Evolutionary conservation across 768 basidiomycete genomes (phyloP).

Genomic region (Trametes punicea): DNA sequence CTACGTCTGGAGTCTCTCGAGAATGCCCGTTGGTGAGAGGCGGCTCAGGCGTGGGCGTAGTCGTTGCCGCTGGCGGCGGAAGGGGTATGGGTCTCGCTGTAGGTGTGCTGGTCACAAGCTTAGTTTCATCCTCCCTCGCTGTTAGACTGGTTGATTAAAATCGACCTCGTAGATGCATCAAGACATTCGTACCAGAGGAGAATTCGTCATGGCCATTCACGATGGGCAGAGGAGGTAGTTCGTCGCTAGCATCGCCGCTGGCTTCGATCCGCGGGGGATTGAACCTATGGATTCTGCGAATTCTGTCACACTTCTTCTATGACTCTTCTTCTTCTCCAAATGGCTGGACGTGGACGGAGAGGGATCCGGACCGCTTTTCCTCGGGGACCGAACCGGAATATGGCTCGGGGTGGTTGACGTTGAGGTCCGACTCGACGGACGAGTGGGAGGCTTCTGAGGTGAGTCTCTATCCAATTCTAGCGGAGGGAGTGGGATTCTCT

Average conservation of each 20-base stretch:
- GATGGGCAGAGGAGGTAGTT: constrained; percentile 18
- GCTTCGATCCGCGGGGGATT: constrained; percentile 25
- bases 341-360: constrained; percentile 1
- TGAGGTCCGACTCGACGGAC: constrained; percentile 28
- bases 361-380: constrained; percentile 28
- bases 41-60: neutral
- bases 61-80: constrained; percentile 16
- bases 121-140: constrained; percentile 41
- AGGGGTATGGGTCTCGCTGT: constrained; percentile 20
- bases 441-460: constrained; percentile 20
- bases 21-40: neutral
- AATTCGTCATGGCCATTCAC: constrained; percentile 11
- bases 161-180: neutral
- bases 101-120: constrained; percentile 22
- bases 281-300: constrained; percentile 26
- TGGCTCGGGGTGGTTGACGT: constrained; percentile 33
- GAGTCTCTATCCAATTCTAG: constrained; percentile 37
- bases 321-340: constrained; percentile 25
- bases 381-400: constrained; percentile 44
- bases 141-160: neutral
- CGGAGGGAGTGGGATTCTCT: constrained; percentile 34
- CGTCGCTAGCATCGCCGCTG: constrained; percentile 7
- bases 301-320: constrained; percentile 30
- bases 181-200: constrained; percentile 11
- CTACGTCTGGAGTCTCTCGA: neutral